These are phyloP conservation scores for Echinochloa phyllopogon DNA, from an alignment of 176 grass and related monocot genomes.

Conservation along the genomic window DNA sequence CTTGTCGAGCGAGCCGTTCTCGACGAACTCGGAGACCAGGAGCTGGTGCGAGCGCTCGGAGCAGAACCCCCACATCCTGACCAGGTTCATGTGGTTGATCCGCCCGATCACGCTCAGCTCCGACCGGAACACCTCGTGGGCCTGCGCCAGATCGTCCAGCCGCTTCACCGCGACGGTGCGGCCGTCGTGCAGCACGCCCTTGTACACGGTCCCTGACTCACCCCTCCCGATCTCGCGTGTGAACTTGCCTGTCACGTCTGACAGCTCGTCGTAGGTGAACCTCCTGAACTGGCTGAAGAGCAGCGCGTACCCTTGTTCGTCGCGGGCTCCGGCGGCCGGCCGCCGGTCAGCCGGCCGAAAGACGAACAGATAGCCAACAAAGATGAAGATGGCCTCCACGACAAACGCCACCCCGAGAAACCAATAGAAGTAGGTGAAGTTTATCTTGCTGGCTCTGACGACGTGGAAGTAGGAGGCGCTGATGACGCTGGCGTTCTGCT, in stretches of 20 bases:
- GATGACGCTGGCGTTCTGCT: conserved; percentile 12
- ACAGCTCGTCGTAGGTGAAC: too few relatives aligned
- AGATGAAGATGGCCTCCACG: conserved; percentile 61
- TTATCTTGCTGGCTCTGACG: conserved; percentile 26
- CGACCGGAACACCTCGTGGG: conserved; percentile 67
- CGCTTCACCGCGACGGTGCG: conserved; percentile 62
- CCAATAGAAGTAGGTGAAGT: conserved; percentile 60
- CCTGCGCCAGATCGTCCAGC: conserved; percentile 49
- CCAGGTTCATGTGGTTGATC: conserved; percentile 78
- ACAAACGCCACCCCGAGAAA: conserved; percentile 53
- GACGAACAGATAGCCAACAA: conserved; percentile 57
- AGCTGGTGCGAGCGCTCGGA: conserved; percentile 55
- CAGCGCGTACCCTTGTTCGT: too few relatives aligned
- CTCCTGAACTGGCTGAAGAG: too few relatives aligned
- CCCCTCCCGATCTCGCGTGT: too few relatives aligned
- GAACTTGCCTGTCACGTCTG: too few relatives aligned
- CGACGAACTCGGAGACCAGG: conserved; percentile 56
- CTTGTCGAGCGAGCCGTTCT: conserved; percentile 65
- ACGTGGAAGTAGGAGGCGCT: conserved; percentile 1
- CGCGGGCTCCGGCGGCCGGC: too few relatives aligned
- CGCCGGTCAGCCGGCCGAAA: too few relatives aligned
- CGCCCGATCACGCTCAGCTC: conserved; percentile 67
- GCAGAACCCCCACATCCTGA: conserved; percentile 65
- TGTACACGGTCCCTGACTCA: too few relatives aligned
- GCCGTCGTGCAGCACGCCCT: too few relatives aligned